A percentile compares a stretch with the other conserved stretches of the same genome.
Evolutionary conservation across 768 basidiomycete genomes (phyloP).

Genomic region (Antrodiella citrinella): DNA sequence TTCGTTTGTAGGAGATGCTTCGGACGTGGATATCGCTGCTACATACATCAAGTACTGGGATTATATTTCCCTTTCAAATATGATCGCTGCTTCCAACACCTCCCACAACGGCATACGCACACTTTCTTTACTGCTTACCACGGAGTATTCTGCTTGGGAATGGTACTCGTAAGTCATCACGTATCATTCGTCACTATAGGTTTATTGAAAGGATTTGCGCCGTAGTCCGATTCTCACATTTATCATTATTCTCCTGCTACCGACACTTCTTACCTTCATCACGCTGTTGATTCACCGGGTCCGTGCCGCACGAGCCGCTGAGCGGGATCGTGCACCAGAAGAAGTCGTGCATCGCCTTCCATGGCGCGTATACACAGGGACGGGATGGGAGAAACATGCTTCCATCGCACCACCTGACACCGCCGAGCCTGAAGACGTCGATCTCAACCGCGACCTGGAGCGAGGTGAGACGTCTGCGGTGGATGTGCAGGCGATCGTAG

Average conservation of each 20-base stretch:
- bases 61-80: constrained; percentile 58
- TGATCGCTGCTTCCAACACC: constrained; percentile 69
- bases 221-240: constrained; percentile 78
- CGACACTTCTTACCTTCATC: constrained; percentile 80
- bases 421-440: constrained; percentile 4
- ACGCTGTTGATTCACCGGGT: constrained; percentile 87
- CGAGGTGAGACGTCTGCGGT: constrained; percentile 3
- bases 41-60: constrained; percentile 85
- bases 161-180: constrained; percentile 73
- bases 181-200: neutral
- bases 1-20: constrained; percentile 57
- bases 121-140: constrained; percentile 67
- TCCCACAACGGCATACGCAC: constrained; percentile 73
- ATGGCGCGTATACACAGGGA: constrained; percentile 77
- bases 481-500: neutral
- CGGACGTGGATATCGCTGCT: constrained; percentile 75
- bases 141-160: constrained; percentile 80
- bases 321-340: constrained; percentile 78
- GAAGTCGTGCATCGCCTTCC: constrained; percentile 71
- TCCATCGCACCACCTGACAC: constrained; percentile 17
- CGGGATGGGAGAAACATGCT: constrained; percentile 73
- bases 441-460: constrained; percentile 16
- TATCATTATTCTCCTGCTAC: constrained; percentile 81
- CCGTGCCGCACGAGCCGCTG: constrained; percentile 73
- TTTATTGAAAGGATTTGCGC: too few relatives aligned